Percentiles rank a stretch among this genome's conserved stretches.
Evolutionary conservation across 768 basidiomycete species (phyloP).

Genomic region (Mycena olivaceomarginata): DNA sequence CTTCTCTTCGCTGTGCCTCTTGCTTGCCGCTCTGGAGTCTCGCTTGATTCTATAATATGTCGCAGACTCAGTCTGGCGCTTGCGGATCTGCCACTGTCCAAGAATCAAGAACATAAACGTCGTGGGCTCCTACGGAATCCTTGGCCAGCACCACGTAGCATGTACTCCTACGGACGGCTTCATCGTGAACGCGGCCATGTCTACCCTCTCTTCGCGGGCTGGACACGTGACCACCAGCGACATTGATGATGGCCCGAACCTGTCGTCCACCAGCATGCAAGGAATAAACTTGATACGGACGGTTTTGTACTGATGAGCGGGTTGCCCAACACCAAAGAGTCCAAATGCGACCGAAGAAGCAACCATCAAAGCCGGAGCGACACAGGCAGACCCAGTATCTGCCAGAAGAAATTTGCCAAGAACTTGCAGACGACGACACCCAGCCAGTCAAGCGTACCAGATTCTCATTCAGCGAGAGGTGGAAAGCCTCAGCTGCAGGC

Average conservation of each 20-base stretch:
- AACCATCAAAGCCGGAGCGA: not conserved
- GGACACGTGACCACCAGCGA: not conserved
- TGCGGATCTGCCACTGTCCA: too few species aligned
- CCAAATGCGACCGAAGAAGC: not conserved
- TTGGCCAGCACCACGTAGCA: not conserved
- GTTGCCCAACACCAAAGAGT: not conserved
- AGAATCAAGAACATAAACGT: too few species aligned
- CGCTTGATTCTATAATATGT: too few species aligned
- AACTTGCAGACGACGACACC: not conserved
- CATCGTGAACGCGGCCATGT: not conserved
- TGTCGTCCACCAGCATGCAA: not conserved
- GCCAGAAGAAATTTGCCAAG: not conserved
- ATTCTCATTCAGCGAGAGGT: too few species aligned
- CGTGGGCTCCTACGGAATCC: too few species aligned
- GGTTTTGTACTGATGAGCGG: constrained; percentile 9
- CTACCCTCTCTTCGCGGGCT: not conserved
- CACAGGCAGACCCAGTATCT: not conserved
- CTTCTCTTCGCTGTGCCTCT: not conserved
- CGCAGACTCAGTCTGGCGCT: too few species aligned
- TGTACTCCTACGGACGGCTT: not conserved
- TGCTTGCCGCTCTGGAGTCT: not conserved
- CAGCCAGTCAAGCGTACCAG: too few species aligned
- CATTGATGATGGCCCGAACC: not conserved
- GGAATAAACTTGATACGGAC: constrained; percentile 7
- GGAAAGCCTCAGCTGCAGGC: too few species aligned